These are phyloP conservation scores for Jacaranda copaia DNA, from an alignment of 257 asterid species.

Conservation along the genomic window DNA sequence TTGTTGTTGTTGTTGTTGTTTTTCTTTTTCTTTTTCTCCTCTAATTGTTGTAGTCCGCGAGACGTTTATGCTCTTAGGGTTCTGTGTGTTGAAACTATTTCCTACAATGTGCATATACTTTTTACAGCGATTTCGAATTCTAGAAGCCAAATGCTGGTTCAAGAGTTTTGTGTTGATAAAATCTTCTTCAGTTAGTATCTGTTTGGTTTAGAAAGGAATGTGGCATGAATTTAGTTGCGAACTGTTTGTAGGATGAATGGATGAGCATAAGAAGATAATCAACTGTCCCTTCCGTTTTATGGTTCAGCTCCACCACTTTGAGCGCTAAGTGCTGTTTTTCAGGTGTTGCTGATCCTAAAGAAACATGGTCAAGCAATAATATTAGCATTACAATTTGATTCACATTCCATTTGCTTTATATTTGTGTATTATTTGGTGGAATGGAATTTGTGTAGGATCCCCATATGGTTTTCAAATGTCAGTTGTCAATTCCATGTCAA, in stretches of 20 bases:
- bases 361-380: neutral
- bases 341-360: neutral
- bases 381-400: neutral
- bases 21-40: neutral
- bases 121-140: neutral
- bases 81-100: neutral
- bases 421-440: neutral
- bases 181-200: neutral
- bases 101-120: neutral
- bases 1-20: neutral
- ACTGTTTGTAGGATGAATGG: neutral
- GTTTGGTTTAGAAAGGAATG: neutral
- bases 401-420: neutral
- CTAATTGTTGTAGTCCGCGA: neutral
- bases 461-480: neutral
- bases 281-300: slow-evolving; percentile 10
- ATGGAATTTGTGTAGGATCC: neutral
- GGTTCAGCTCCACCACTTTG: neutral
- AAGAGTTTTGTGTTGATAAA: slow-evolving; percentile 11
- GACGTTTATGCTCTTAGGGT: slow-evolving; percentile 8
- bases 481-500: slow-evolving; percentile 5
- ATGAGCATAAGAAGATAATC: neutral
- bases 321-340: neutral
- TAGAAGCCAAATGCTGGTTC: neutral
- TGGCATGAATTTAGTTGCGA: neutral